Percentiles rank a stretch among this genome's conserved stretches.
These are phyloP conservation scores for Davidsoniella virescens DNA, from an alignment of 2,329 filamentous ascomycete species.

Conservation along the genomic window DNA sequence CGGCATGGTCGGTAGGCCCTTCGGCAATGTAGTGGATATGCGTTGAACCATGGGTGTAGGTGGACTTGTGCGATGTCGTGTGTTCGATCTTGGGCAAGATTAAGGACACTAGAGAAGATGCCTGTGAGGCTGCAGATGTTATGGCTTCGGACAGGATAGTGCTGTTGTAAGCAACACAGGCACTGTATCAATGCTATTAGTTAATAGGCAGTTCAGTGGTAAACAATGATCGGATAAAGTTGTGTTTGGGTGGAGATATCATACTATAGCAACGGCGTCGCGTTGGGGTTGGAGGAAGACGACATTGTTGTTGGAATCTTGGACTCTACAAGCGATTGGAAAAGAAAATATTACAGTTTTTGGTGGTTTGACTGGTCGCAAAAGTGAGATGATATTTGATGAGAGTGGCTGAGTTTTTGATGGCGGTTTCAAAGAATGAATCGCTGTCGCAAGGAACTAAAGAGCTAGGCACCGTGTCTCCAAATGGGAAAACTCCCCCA, in stretches of 20 bases:
- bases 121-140: slow-evolving; percentile 64
- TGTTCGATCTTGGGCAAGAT: slow-evolving; percentile 94
- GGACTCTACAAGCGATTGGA: neutral
- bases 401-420: neutral
- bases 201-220: slow-evolving; percentile 4
- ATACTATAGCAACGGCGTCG: slow-evolving; percentile 58
- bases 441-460: neutral
- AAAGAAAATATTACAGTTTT: no score
- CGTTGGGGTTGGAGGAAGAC: slow-evolving; percentile 47
- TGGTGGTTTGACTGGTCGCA: neutral
- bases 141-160: slow-evolving; percentile 92
- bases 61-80: slow-evolving; percentile 65
- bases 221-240: neutral
- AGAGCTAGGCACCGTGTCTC: neutral
- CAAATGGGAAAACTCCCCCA: no score
- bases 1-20: slow-evolving; percentile 49
- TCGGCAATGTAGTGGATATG: slow-evolving; percentile 94
- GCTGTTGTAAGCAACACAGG: slow-evolving; percentile 83
- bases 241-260: slow-evolving; percentile 18
- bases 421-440: neutral
- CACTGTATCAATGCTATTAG: slow-evolving; percentile 31
- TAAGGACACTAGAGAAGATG: slow-evolving; percentile 74
- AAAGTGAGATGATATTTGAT: neutral
- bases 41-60: slow-evolving; percentile 79
- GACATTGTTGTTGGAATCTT: slow-evolving; percentile 42